Evolutionary conservation across 2,329 filamentous ascomycete genomes (phyloP), one percentile per base, ranked within the genome.

Genomic region (Colletotrichum simmondsii): DNA sequence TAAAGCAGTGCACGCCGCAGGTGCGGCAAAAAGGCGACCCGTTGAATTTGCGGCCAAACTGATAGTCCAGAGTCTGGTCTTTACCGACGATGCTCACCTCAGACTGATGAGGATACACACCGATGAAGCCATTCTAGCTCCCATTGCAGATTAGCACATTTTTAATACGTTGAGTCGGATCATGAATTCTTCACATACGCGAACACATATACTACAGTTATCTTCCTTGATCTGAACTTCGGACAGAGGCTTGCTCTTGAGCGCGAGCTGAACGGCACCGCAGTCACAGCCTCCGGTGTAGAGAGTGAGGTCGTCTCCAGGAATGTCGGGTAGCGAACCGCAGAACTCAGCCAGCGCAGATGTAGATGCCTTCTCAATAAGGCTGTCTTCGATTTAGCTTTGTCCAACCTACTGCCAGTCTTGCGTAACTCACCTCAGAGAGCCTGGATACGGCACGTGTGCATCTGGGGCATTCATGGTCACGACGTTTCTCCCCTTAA

Each of bases 151-250:
- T n/a, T 5, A 49, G n/a, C 4, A 4, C 10, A 16, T 37, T 6
- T 22, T 10, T 2, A 3, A 7, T 19, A 5, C n/a, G 22, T 46
- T 49, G 11, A 53, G 58, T 12, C 14, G 16, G 37, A 16, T 14
- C 35, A 16, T 32, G 3, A 8, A 5, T 14, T 3, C 4, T 10
- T 3, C 3, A 71, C 74, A 6, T 74, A 80, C 79, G n/a, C 80
- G 75, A n/a, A 77, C 71, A 65, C 79, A 81, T 8, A 72, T 77
- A 64, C 80, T 81, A 66, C 81, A 77, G 83, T 84, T 76, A 79
- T 84, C 74, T 80, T 85, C 68, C 80, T 83, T 75, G 79, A 86
- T 68, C 82, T 86, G 74, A 80, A 85, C 61, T 78, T 82, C 28
- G 77, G 81, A 70, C 80, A 87, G 57, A 80, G 70, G 59, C 6